phyloP scores from a whole-genome alignment of 805 yeast species.

The Nakazawaea laoshanensis region DNA sequence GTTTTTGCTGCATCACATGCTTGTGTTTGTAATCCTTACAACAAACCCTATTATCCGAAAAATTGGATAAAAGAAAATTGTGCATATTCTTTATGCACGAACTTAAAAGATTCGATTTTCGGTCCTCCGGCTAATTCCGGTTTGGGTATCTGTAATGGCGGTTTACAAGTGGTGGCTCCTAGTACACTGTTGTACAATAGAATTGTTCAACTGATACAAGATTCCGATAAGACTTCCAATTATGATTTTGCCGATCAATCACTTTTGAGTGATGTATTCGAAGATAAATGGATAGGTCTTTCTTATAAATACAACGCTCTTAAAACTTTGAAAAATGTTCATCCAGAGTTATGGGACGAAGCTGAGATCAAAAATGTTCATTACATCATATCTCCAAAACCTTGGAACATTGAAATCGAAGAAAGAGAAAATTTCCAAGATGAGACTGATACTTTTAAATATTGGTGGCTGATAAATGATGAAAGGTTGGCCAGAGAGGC shows the following conservation, averaged over 20 bases:
- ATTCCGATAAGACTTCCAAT: conserved; percentile 25
- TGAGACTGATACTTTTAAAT: conserved; percentile 36
- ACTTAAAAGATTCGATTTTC: conserved; percentile 12
- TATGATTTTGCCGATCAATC: conserved; percentile 57
- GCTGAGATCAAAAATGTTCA: conserved; percentile 46
- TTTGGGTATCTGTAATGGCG: conserved; percentile 50
- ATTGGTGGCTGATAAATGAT: conserved; percentile 42
- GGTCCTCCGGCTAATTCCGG: conserved; percentile 37
- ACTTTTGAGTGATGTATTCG: conserved; percentile 44
- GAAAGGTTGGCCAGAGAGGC: conserved; percentile 19
- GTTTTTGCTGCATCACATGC: conserved; percentile 54
- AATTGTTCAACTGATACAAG: conserved; percentile 31
- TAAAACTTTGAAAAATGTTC: conserved; percentile 39
- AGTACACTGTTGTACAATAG: conserved; percentile 23
- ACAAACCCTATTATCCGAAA: conserved; percentile 41
- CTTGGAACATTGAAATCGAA: conserved; percentile 38
- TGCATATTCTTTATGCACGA: conserved; percentile 29
- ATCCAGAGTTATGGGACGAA: conserved; percentile 37
- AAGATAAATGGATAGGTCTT: conserved; percentile 39
- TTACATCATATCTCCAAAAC: conserved; percentile 50
- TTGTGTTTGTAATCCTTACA: conserved; percentile 53
- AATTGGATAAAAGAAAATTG: conserved; percentile 47
- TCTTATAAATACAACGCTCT: conserved; percentile 48
- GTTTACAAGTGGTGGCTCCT: conserved; percentile 44
- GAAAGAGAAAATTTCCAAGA: conserved; percentile 20